Evolutionary conservation across 2,329 filamentous ascomycete species (phyloP).

Genomic region (Colletotrichum endophyticum): DNA sequence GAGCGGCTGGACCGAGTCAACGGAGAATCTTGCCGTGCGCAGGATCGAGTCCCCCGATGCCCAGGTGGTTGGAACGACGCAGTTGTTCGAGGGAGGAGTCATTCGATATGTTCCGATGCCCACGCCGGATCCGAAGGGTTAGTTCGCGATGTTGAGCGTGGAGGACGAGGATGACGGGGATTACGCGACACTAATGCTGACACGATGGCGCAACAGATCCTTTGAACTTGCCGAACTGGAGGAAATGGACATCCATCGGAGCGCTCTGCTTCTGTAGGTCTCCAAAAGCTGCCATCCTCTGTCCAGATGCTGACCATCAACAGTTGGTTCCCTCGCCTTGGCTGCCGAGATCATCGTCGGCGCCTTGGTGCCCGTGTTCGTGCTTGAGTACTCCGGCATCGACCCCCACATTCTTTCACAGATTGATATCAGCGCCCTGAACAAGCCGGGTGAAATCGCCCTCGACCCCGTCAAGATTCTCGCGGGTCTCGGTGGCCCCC

Average conservation of each 20-base stretch:
- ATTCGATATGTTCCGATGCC: slow-evolving; percentile 30
- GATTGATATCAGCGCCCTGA: slow-evolving; percentile 24
- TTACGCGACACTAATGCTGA: not conserved
- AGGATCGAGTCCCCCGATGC: slow-evolving; percentile 23
- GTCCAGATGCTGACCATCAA: not conserved
- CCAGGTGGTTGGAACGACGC: slow-evolving; percentile 27
- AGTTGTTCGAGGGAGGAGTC: slow-evolving; percentile 24
- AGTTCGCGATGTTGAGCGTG: not conserved
- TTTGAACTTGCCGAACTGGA: slow-evolving; percentile 32
- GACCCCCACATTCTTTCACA: slow-evolving; percentile 31
- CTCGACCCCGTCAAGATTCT: slow-evolving; percentile 34
- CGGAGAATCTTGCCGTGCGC: slow-evolving; percentile 22
- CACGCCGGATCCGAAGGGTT: slow-evolving; percentile 34
- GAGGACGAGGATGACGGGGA: not conserved
- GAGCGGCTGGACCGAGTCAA: slow-evolving; percentile 24
- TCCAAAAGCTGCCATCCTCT: too few relatives aligned
- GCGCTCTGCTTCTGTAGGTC: slow-evolving; percentile 33
- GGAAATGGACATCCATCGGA: slow-evolving; percentile 33
- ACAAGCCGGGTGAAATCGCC: slow-evolving; percentile 16
- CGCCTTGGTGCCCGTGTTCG: slow-evolving; percentile 35
- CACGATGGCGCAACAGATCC: slow-evolving; percentile 26
- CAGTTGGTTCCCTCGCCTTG: slow-evolving; percentile 21
- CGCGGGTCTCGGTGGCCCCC: slow-evolving; percentile 29
- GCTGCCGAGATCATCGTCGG: slow-evolving; percentile 29
- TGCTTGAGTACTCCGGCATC: slow-evolving; percentile 37